Evolutionary conservation across 768 basidiomycete genomes (phyloP), one percentile per base, ranked within the genome.

Genomic region (Leccinum arenicola): DNA sequence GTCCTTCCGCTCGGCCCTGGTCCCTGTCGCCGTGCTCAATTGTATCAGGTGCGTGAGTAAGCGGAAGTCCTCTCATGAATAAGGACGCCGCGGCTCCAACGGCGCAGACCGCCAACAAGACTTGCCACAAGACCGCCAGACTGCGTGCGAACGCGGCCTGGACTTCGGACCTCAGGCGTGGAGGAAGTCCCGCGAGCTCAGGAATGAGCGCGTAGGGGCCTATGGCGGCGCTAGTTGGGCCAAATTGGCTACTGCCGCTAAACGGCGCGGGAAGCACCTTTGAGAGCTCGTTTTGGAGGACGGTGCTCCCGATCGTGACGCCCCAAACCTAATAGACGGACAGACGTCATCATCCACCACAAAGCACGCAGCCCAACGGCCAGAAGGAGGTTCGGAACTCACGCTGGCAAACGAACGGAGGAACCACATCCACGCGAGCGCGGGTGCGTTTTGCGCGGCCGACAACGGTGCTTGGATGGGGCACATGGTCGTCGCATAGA

Each of bases 261-360:
- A 83, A 80, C 1, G 65, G 70, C 4, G 59, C 40, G 0, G 84
- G 82, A 0, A 87, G 76, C 0, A 62, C 66, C 36, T 65, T 71
- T 9, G 66, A 64, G 15, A 86, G 76, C 53, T 78, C 60, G 68
- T 84, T 86, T 62, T 83, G 80, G 7, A 86, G 73, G 49, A 85
- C 74, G 0, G 79, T 75, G 14, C 74, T 74, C 2, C 80, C 78
- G 58, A 86, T 76, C 0, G 79, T 74, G 61, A 84, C 70, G 0
- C 84, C 85, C 78, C 82, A 82, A 6, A 74, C 73, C 77, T 84
- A 14, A 48, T 19, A 19, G 21, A 21, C 7, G 11, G 47, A 23
- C 15, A 15, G 21, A 48, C 23, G 21, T 14, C 6, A 48, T n/a
- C 45, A 14, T 43, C 10, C 27, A 36, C 47, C 19, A 31, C 3